Conservation (phyloP, 73 alveolate genomes). For the Paramecium octaurelia region DNA sequence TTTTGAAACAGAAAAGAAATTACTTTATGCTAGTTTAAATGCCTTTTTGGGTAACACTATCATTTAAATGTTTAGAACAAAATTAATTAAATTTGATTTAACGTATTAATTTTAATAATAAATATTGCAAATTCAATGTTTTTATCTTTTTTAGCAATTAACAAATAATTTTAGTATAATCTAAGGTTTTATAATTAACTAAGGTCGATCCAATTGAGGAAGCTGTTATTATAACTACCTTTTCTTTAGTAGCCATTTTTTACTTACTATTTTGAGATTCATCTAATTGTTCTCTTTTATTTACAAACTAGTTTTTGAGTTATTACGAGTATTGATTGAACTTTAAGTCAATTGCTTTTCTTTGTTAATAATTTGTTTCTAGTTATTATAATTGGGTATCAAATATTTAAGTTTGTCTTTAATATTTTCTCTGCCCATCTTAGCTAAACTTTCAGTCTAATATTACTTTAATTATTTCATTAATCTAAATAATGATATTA, state of each 20-base stretch:
- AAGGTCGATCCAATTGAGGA: background rate
- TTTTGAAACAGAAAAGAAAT: too few relatives aligned
- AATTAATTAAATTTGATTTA: background rate
- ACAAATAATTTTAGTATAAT: background rate
- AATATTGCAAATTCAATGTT: background rate
- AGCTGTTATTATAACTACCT: background rate
- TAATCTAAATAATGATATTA: background rate
- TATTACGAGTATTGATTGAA: background rate
- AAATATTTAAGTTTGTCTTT: background rate
- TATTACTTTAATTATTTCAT: background rate
- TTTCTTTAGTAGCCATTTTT: background rate
- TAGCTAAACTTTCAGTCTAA: background rate
- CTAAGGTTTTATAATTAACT: background rate
- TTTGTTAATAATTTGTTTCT: background rate
- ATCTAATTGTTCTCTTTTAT: background rate
- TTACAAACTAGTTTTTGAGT: background rate
- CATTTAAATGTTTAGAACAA: too few relatives aligned
- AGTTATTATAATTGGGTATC: background rate
- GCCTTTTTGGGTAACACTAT: background rate
- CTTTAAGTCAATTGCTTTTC: background rate
- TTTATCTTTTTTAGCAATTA: background rate
- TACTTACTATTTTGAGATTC: background rate
- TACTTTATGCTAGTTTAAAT: too few relatives aligned
- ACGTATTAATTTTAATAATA: too few relatives aligned
- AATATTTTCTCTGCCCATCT: background rate